These are phyloP conservation scores for Lasiodiplodia sp. DNA, from an alignment of 2,329 filamentous ascomycete species.

Conservation along the genomic window DNA sequence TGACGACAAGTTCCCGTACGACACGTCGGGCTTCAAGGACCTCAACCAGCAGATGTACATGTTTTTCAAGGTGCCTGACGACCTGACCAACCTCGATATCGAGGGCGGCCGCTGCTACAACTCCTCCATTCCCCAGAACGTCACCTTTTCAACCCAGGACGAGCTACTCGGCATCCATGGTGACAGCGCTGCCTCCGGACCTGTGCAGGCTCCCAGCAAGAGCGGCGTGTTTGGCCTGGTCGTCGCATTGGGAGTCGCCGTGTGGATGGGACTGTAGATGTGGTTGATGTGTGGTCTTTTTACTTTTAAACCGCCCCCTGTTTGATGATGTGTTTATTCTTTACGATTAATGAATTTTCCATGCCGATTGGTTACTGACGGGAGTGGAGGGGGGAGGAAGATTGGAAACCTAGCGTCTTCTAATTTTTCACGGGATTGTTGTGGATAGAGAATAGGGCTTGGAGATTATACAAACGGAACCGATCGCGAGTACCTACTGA, in stretches of 20 bases:
- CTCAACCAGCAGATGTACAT: conserved; percentile 74
- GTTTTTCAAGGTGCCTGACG: conserved; percentile 79
- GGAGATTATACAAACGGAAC: background rate
- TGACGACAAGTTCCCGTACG: conserved; percentile 74
- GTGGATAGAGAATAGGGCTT: background rate
- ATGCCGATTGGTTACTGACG: background rate
- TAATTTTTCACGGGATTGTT: background rate
- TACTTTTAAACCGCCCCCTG: background rate
- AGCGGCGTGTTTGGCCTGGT: conserved; percentile 44
- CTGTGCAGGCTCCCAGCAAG: conserved; percentile 37
- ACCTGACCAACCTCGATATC: conserved; percentile 71
- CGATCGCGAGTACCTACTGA: no score
- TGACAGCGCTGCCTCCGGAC: conserved; percentile 23
- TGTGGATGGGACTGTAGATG: conserved; percentile 38
- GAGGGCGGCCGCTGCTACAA: conserved; percentile 74
- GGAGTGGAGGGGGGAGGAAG: background rate
- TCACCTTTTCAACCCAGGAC: conserved; percentile 65
- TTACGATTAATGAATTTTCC: background rate
- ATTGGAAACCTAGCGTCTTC: background rate
- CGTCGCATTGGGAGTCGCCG: conserved; percentile 42
- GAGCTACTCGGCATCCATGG: conserved; percentile 48
- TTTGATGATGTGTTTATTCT: background rate
- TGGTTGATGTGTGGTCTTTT: background rate
- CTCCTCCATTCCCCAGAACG: conserved; percentile 68
- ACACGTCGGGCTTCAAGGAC: conserved; percentile 74